A percentile compares a stretch with the other conserved stretches of the same genome.
Conservation (phyloP, 139 green algal species). For the Spirogloea muscicola region DNA sequence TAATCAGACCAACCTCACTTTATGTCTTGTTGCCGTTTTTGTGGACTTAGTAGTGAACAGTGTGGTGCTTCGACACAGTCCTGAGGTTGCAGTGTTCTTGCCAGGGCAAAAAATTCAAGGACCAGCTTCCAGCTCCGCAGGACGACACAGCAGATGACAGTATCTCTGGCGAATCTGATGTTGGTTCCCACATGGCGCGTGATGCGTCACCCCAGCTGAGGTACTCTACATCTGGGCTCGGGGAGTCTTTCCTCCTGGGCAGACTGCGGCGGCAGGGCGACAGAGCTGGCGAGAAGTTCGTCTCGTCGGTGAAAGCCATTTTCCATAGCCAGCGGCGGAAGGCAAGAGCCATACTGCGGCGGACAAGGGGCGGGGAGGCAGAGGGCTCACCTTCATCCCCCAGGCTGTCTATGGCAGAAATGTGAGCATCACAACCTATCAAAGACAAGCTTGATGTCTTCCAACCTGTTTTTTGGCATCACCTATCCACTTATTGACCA, state of each 20-base stretch:
- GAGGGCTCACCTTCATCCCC: too few species aligned
- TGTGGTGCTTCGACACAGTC: not conserved
- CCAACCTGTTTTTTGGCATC: too few species aligned
- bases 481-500: too few species aligned
- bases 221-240: not conserved
- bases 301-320: not conserved
- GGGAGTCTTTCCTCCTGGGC: not conserved
- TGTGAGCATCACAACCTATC: too few species aligned
- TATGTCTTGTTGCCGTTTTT: not conserved
- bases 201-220: not conserved
- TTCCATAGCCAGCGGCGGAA: slow-evolving; percentile 17
- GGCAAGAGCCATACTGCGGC: too few species aligned
- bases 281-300: slow-evolving; percentile 9
- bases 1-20: too few species aligned
- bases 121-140: not conserved
- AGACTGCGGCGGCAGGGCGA: not conserved
- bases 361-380: too few species aligned
- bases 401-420: too few species aligned
- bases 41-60: not conserved
- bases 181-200: too few species aligned
- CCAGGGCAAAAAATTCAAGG: slow-evolving; percentile 25
- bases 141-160: not conserved
- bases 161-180: not conserved
- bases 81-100: not conserved
- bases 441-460: too few species aligned